These are phyloP conservation scores for Epicoccum sorghinum DNA, from an alignment of 2,329 filamentous ascomycete genomes.

Conservation along the genomic window DNA sequence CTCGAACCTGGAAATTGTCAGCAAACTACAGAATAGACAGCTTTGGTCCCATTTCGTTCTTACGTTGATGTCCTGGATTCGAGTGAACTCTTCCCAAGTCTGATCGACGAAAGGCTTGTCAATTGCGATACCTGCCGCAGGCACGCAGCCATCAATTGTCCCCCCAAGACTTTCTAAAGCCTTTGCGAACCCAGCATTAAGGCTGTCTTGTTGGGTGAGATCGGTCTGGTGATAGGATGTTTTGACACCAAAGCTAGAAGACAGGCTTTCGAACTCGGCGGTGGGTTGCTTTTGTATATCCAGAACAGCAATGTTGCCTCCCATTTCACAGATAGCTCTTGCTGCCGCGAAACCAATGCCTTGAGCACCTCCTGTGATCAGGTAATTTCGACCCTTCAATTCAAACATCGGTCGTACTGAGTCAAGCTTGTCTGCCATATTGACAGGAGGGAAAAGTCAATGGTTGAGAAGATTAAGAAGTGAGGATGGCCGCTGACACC, in stretches of 20 bases:
- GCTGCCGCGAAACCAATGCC: slow-evolving; percentile 26
- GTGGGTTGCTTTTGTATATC: slow-evolving; percentile 21
- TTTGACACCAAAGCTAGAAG: slow-evolving; percentile 19
- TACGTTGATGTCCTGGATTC: slow-evolving; percentile 53
- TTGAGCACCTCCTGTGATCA: slow-evolving; percentile 28
- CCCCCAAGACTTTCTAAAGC: slow-evolving; percentile 19
- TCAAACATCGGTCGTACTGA: slow-evolving; percentile 22
- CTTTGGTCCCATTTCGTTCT: slow-evolving; percentile 8
- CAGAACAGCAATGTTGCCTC: slow-evolving; percentile 25
- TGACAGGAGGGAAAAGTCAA: background rate
- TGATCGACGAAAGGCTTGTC: slow-evolving; percentile 55
- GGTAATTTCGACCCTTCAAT: slow-evolving; percentile 21
- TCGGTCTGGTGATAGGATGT: slow-evolving; percentile 23
- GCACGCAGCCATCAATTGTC: slow-evolving; percentile 25
- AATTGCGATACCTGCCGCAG: slow-evolving; percentile 49
- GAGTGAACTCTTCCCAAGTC: slow-evolving; percentile 51
- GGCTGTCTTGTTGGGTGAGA: slow-evolving; percentile 22
- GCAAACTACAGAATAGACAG: background rate
- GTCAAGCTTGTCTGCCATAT: slow-evolving; percentile 19
- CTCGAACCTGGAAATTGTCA: slow-evolving; percentile 42
- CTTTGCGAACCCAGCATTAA: slow-evolving; percentile 20
- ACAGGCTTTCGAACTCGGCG: slow-evolving; percentile 15
- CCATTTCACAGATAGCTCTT: slow-evolving; percentile 26
- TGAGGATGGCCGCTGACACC: too few relatives aligned
- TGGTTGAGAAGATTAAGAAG: too few relatives aligned